These are phyloP conservation scores for Pistacia integerrima DNA, from an alignment of 345 rosid genomes.

Conservation along the genomic window DNA sequence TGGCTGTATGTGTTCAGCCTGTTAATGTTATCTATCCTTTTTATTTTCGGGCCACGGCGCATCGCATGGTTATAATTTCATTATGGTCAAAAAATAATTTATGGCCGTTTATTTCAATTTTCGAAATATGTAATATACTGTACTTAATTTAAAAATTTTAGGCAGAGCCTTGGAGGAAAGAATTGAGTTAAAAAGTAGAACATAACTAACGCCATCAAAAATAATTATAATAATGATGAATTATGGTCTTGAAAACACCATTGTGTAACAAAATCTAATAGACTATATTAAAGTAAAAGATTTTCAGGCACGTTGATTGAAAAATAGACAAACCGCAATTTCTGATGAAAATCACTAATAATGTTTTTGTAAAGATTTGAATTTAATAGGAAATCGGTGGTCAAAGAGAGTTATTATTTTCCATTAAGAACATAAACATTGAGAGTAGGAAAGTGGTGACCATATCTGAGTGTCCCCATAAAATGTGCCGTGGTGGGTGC, in stretches of 20 bases:
- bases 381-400: background rate
- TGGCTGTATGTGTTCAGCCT: too few species aligned
- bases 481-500: conserved; percentile 13
- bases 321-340: background rate
- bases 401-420: background rate
- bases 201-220: too few species aligned
- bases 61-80: background rate
- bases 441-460: background rate
- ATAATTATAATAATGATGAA: too few species aligned
- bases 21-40: too few species aligned
- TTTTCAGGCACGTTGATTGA: background rate
- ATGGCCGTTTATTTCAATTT: too few species aligned
- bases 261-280: too few species aligned
- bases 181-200: too few species aligned
- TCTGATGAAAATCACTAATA: background rate
- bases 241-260: too few species aligned
- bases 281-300: too few species aligned
- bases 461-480: conserved; percentile 8
- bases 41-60: background rate
- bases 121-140: too few species aligned
- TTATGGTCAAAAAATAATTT: background rate
- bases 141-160: too few species aligned
- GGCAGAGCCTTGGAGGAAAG: too few species aligned
- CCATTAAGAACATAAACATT: background rate
- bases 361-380: background rate